phyloP scores from a whole-genome alignment of 106 monocot genomes.

The Acanthochlamys bracteata region DNA sequence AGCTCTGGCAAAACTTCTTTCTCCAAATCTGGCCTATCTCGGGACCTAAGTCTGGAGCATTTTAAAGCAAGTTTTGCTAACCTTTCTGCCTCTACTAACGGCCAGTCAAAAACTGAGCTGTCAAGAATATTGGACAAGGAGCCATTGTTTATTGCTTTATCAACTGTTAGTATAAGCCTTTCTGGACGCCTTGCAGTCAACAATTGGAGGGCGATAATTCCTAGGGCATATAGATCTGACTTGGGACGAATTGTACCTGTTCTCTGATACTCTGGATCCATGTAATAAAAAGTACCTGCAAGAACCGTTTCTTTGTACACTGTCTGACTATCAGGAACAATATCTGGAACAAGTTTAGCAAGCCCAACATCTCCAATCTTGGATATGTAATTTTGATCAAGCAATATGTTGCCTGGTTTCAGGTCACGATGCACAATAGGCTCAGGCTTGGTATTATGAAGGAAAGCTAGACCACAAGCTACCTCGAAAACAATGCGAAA shows the following conservation, averaged over 20 bases:
- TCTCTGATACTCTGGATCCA: slow-evolving; percentile 90
- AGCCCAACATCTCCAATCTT: slow-evolving; percentile 90
- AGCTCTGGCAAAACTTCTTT: slow-evolving; percentile 62
- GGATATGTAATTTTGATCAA: slow-evolving; percentile 54
- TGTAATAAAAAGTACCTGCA: slow-evolving; percentile 65
- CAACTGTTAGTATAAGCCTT: slow-evolving; percentile 42
- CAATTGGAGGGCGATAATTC: slow-evolving; percentile 62
- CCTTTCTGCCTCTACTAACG: slow-evolving; percentile 45
- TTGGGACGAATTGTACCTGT: slow-evolving; percentile 81
- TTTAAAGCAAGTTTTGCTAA: slow-evolving; percentile 60
- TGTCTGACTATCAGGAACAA: slow-evolving; percentile 69
- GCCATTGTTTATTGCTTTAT: slow-evolving; percentile 41
- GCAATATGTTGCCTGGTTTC: slow-evolving; percentile 82
- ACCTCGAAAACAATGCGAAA: slow-evolving; percentile 76
- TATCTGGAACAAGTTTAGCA: slow-evolving; percentile 54
- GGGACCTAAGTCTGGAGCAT: slow-evolving; percentile 58
- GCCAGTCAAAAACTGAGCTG: slow-evolving; percentile 52
- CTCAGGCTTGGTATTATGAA: slow-evolving; percentile 71
- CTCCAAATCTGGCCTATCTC: slow-evolving; percentile 78
- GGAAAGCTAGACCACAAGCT: slow-evolving; percentile 62
- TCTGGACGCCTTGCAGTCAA: slow-evolving; percentile 45
- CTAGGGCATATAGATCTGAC: slow-evolving; percentile 80
- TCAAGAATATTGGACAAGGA: slow-evolving; percentile 51
- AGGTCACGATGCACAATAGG: slow-evolving; percentile 89
- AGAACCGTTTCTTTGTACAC: slow-evolving; percentile 76